Conservation (phyloP, 2,329 filamentous ascomycete genomes). For the Proliferodiscus dingleyae region DNA sequence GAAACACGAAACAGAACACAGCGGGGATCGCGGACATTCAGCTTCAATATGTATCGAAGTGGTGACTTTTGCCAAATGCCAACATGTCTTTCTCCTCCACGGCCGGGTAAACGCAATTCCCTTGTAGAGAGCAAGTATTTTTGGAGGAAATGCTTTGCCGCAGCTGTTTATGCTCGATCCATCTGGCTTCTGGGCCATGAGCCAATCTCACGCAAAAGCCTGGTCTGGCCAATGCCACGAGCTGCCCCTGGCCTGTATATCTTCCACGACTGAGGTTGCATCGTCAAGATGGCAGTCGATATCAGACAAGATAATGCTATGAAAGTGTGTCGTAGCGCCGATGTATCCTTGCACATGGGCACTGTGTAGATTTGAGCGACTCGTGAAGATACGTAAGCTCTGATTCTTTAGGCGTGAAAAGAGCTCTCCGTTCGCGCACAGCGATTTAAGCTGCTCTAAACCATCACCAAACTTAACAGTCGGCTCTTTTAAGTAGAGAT, state of each 20-base stretch:
- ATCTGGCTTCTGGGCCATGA: not conserved
- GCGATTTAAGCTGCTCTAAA: no score
- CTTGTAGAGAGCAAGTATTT: not conserved
- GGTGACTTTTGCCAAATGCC: not conserved
- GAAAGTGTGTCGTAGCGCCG: not conserved
- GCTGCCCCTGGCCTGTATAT: not conserved
- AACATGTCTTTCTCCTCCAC: not conserved
- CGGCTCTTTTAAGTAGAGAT: no score
- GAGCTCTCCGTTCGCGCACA: no score
- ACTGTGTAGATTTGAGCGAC: not conserved
- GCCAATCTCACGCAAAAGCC: constrained; percentile 1
- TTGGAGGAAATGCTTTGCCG: not conserved
- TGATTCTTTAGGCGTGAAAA: no score
- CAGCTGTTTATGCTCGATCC: constrained; percentile 1
- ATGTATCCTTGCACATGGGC: not conserved
- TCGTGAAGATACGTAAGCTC: no score
- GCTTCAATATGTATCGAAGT: not conserved
- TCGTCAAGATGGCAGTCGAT: not conserved
- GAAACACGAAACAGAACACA: not conserved
- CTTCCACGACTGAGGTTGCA: not conserved
- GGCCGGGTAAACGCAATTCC: not conserved
- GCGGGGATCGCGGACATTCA: no score
- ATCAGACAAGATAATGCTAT: not conserved
- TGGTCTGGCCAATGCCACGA: constrained; percentile 2
- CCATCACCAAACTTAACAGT: no score